These are phyloP conservation scores for Dipteronia dyeriana DNA, from an alignment of 345 rosid genomes.

Conservation along the genomic window DNA sequence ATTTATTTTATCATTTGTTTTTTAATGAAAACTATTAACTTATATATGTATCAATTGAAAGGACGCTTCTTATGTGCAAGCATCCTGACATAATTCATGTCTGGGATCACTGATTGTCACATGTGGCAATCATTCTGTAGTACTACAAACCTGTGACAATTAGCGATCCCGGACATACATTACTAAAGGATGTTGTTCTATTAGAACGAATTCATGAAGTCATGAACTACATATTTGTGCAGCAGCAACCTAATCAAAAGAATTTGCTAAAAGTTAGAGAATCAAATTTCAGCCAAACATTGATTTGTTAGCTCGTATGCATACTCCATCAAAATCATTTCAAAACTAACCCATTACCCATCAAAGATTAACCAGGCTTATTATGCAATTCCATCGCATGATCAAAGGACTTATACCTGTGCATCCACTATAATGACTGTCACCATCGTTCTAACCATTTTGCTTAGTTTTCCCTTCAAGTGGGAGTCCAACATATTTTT, in stretches of 20 bases:
- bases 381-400: not conserved
- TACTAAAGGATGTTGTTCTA: not conserved
- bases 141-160: too few species aligned
- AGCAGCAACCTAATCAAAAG: not conserved
- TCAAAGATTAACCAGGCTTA: slow-evolving; percentile 1
- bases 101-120: too few species aligned
- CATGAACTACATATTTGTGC: not conserved
- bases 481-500: slow-evolving; percentile 90
- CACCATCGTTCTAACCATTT: slow-evolving; percentile 61
- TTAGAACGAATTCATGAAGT: not conserved
- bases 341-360: not conserved
- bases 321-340: not conserved
- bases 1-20: not conserved
- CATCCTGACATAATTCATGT: too few species aligned
- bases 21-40: not conserved
- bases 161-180: too few species aligned
- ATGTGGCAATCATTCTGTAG: too few species aligned
- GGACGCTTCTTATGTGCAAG: too few species aligned
- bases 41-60: not conserved
- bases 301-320: not conserved
- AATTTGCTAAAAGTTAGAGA: not conserved
- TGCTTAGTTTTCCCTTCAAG: slow-evolving; percentile 52
- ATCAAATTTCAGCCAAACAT: not conserved
- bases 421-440: slow-evolving; percentile 75
- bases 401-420: slow-evolving; percentile 47